Evolutionary conservation across 306 rosid species (phyloP).

Genomic region (Carpinus fangiana): DNA sequence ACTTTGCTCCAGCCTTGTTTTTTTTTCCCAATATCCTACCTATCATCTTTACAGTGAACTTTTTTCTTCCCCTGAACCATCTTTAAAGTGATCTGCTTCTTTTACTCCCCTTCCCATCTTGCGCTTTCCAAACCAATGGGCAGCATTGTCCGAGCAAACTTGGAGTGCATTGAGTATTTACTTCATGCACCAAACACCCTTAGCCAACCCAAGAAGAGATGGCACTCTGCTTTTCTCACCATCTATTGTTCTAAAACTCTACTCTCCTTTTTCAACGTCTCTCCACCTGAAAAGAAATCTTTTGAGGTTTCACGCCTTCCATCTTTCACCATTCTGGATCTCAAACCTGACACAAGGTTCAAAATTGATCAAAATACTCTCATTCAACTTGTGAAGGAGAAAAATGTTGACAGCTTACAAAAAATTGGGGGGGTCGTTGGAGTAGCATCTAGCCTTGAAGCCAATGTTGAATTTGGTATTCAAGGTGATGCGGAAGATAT

Average conservation of each 20-base stretch:
- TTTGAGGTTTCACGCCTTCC: neutral
- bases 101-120: neutral
- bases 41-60: neutral
- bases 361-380: constrained; percentile 28
- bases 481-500: constrained; percentile 7
- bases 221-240: constrained; percentile 41
- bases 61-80: too few species aligned
- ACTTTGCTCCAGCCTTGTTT: neutral
- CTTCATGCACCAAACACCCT: neutral
- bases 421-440: constrained; percentile 34
- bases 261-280: constrained; percentile 3
- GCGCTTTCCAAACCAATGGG: neutral
- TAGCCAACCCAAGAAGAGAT: constrained; percentile 23
- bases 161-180: neutral
- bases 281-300: neutral
- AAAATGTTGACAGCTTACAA: constrained; percentile 22
- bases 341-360: neutral
- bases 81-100: too few species aligned
- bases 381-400: constrained; percentile 35
- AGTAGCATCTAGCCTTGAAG: constrained; percentile 31
- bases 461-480: constrained; percentile 1
- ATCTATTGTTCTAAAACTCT: constrained; percentile 44
- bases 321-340: neutral
- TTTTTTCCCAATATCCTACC: neutral
- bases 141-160: too few species aligned